Conservation (phyloP, 768 basidiomycete species). For the Lyophyllum decastes region DNA sequence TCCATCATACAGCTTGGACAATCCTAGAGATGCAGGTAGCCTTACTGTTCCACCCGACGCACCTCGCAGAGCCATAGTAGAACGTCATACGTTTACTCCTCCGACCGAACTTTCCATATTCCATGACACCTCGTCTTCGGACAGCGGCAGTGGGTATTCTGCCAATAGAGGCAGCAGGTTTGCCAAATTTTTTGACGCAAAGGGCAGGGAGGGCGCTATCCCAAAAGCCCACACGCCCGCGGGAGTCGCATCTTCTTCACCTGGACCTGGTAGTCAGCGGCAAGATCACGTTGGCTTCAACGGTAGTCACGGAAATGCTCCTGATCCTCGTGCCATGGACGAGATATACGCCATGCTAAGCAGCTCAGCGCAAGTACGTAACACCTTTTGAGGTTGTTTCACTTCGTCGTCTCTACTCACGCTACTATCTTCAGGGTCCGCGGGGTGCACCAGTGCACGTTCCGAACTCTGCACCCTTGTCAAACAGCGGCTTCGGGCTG, state of each 20-base stretch:
- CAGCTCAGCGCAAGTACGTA: constrained; percentile 69
- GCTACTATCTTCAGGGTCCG: constrained; percentile 26
- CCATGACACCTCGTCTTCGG: constrained; percentile 16
- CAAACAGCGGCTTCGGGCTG: constrained; percentile 32
- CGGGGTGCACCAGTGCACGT: constrained; percentile 25
- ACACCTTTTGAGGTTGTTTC: not conserved
- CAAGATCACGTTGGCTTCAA: constrained; percentile 42
- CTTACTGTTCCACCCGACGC: constrained; percentile 8
- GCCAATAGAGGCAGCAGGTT: constrained; percentile 77
- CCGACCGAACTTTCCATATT: constrained; percentile 12
- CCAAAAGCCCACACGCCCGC: constrained; percentile 39
- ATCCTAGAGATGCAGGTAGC: constrained; percentile 18
- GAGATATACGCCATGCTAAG: constrained; percentile 83
- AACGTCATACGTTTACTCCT: constrained; percentile 21
- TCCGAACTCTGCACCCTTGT: constrained; percentile 22
- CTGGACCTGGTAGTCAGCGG: constrained; percentile 43
- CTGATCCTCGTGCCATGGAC: constrained; percentile 68
- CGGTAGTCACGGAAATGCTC: constrained; percentile 31
- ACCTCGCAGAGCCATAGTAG: constrained; percentile 15
- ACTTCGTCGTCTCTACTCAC: constrained; percentile 1
- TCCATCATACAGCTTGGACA: constrained; percentile 24
- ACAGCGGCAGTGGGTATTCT: constrained; percentile 46
- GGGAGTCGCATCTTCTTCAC: constrained; percentile 45
- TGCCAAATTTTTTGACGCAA: constrained; percentile 87
- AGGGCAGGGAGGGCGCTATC: constrained; percentile 46